Percentiles rank a stretch among this genome's conserved stretches.
Evolutionary conservation across 345 rosid genomes (phyloP).

Genomic region (Raphanus raphanistrum): DNA sequence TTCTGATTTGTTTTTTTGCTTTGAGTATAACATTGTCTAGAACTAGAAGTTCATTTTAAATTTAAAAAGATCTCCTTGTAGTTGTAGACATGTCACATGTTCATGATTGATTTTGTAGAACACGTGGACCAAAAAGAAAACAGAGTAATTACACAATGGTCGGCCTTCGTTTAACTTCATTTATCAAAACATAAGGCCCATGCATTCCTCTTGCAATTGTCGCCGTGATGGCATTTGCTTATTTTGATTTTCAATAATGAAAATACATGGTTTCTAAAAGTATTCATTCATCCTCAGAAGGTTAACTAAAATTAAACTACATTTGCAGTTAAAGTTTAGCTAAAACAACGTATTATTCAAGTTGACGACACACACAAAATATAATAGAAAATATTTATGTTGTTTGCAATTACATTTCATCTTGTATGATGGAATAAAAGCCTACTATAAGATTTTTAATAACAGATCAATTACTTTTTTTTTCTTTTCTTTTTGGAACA

Average conservation of each 20-base stretch:
- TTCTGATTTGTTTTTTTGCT: not conserved
- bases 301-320: not conserved
- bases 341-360: not conserved
- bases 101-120: slow-evolving; percentile 22
- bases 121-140: slow-evolving; percentile 23
- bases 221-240: slow-evolving; percentile 6
- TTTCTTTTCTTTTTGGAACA: too few species aligned
- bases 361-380: not conserved
- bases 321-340: not conserved
- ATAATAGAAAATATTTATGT: not conserved
- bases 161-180: slow-evolving; percentile 20
- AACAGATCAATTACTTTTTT: too few species aligned
- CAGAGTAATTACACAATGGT: not conserved
- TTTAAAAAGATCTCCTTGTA: too few species aligned
- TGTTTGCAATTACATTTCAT: not conserved
- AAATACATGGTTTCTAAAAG: not conserved
- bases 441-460: too few species aligned
- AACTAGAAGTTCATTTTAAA: too few species aligned
- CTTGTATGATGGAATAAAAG: too few species aligned
- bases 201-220: slow-evolving; percentile 5
- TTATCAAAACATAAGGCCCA: slow-evolving; percentile 19
- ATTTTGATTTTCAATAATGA: not conserved
- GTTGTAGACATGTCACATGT: slow-evolving; percentile 35
- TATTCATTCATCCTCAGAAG: not conserved
- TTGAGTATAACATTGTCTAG: not conserved